Evolutionary conservation across 306 rosid species (phyloP), one percentile per base, ranked within the genome.

Genomic region (Quercus wislizeni): DNA sequence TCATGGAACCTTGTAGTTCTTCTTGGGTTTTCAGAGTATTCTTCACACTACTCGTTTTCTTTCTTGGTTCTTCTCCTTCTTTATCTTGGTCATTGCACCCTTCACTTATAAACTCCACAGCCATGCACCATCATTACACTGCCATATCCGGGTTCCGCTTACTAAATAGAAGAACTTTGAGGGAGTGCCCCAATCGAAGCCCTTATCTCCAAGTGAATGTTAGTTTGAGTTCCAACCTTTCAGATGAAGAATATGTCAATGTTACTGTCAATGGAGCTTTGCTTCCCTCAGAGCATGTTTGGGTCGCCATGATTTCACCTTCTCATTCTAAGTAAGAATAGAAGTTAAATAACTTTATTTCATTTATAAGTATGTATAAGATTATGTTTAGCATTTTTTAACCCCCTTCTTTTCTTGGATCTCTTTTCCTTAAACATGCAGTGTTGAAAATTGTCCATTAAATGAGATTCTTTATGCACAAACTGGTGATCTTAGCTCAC

Each of bases 301-400:
- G 99, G 99, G 83, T 94, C 2, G 99, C 92, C 59, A 94, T 94
- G 95, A 87, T 94, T 49, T 89, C 99, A 11, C 99, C 97, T 55
- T 85, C 97, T 14, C 58, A 46, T 78, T 81, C 99, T 0, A 76
- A 88, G 99, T 94, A 92, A 74, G 54, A 49, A 49, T 49, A 49
- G 0, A 12, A 49, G 17, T 49, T 10, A 49, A 49, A 49, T 49
- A 49, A 49, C 5, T 49, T 12, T 12, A 49, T 49, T 49, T 49
- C 54, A 3, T 49, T 13, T 49, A 12, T 13, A 49, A 3, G 17
- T 49, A 49, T 49, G 17, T 49, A 12, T 49, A 0, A 12, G 17
- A 49, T 13, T 49, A 13, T 49, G 54, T 49, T 10, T 12, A 49
- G 9, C n/a, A 3, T 64, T 64, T 30, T 30, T 27, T 5, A 5